These are phyloP conservation scores for Sugiyamaella lignohabitans DNA, from an alignment of 805 yeast species.

Conservation along the genomic window DNA sequence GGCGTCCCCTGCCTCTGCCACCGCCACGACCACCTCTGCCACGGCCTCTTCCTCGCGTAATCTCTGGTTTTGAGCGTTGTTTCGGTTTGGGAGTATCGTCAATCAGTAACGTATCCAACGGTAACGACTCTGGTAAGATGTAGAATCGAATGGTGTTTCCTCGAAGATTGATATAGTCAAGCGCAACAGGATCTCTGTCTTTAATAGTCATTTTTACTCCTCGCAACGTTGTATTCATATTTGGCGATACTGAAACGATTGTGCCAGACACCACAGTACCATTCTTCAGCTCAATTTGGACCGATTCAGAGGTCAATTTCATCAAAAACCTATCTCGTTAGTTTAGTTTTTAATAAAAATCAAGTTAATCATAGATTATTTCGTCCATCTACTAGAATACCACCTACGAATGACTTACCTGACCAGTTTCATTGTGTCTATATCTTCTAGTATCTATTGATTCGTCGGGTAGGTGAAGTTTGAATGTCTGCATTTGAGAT, in stretches of 20 bases:
- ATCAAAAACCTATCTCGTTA: slow-evolving; percentile 50
- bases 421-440: slow-evolving; percentile 54
- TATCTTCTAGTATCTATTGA: no score
- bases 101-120: slow-evolving; percentile 44
- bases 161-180: slow-evolving; percentile 77
- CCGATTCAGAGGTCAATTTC: slow-evolving; percentile 79
- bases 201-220: slow-evolving; percentile 73
- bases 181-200: slow-evolving; percentile 58
- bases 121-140: slow-evolving; percentile 77
- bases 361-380: neutral
- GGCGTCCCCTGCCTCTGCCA: slow-evolving; percentile 24
- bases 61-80: slow-evolving; percentile 19
- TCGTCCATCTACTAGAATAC: slow-evolving; percentile 4
- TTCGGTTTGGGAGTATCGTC: slow-evolving; percentile 39
- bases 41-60: slow-evolving; percentile 24
- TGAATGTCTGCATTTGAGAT: no score
- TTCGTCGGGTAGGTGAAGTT: no score
- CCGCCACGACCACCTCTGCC: slow-evolving; percentile 22
- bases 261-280: slow-evolving; percentile 86
- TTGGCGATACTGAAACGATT: slow-evolving; percentile 75
- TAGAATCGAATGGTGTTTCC: slow-evolving; percentile 86
- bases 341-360: slow-evolving; percentile 1
- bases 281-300: slow-evolving; percentile 85
- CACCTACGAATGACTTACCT: slow-evolving; percentile 37
- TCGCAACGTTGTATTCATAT: slow-evolving; percentile 80